Percentiles rank a stretch among this genome's conserved stretches.
Conservation (phyloP, 2,329 filamentous ascomycete genomes). For the Xylariomycetidae sp. region DNA sequence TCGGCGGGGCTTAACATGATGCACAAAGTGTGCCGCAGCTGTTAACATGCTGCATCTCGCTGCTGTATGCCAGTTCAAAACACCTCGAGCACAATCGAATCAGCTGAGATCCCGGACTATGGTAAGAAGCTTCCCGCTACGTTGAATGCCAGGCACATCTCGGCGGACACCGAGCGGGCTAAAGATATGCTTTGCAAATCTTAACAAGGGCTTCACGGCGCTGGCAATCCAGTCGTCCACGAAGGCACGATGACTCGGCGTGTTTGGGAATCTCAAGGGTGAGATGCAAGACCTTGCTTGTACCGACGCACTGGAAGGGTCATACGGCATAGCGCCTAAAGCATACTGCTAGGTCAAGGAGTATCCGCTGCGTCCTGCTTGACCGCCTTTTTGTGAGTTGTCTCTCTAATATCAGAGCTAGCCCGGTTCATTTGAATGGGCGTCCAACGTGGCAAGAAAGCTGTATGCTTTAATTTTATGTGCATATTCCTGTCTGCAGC, state of each 20-base stretch:
- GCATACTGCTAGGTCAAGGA: slow-evolving; percentile 74
- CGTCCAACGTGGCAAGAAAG: too few species aligned
- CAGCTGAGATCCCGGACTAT: slow-evolving; percentile 33
- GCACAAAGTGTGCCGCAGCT: too few species aligned
- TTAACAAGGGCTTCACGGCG: slow-evolving; percentile 62
- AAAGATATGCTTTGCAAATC: slow-evolving; percentile 62
- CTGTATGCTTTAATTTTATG: too few species aligned
- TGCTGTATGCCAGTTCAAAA: too few species aligned
- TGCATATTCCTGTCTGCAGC: too few species aligned
- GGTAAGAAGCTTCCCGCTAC: slow-evolving; percentile 36
- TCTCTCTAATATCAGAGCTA: too few species aligned
- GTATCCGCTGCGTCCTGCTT: too few species aligned
- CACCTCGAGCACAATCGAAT: too few species aligned
- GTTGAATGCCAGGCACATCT: slow-evolving; percentile 47
- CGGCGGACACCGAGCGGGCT: slow-evolving; percentile 49
- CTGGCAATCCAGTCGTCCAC: slow-evolving; percentile 67
- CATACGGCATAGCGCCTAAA: slow-evolving; percentile 64
- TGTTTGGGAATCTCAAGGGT: slow-evolving; percentile 53
- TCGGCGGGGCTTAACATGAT: too few species aligned
- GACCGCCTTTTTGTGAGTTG: too few species aligned
- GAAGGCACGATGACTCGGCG: slow-evolving; percentile 59
- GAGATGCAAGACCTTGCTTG: slow-evolving; percentile 49
- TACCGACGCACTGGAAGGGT: slow-evolving; percentile 45
- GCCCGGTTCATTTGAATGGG: too few species aligned
- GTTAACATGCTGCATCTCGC: too few species aligned